These are phyloP conservation scores for Mesotaenium endlicherianum DNA, from an alignment of 139 green algal genomes.

Conservation along the genomic window DNA sequence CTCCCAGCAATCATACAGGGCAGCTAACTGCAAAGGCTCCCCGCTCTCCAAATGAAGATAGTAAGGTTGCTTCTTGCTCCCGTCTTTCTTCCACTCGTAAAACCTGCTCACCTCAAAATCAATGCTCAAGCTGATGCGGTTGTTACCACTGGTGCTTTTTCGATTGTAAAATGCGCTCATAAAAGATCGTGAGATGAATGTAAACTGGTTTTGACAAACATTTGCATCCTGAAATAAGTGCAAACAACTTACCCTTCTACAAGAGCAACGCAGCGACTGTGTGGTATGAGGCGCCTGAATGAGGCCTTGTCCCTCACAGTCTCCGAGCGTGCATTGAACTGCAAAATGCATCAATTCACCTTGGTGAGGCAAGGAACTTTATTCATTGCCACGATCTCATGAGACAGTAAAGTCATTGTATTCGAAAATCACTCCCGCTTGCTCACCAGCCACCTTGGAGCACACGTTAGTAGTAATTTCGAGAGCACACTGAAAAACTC, in stretches of 20 bases:
- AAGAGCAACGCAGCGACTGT: constrained; percentile 19
- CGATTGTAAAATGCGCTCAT: not conserved
- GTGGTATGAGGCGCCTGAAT: constrained; percentile 30
- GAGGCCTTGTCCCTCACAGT: constrained; percentile 39
- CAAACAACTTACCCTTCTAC: constrained; percentile 28
- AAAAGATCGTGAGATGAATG: too few species aligned
- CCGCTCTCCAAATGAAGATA: constrained; percentile 42
- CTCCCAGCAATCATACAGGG: constrained; percentile 32
- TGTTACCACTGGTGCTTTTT: not conserved
- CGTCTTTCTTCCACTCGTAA: constrained; percentile 53
- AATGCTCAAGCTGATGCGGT: too few species aligned
- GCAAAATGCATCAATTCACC: not conserved
- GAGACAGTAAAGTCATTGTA: not conserved
- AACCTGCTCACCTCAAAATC: constrained; percentile 17
- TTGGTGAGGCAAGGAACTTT: too few species aligned
- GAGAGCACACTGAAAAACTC: not conserved
- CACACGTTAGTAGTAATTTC: not conserved
- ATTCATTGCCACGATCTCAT: too few species aligned
- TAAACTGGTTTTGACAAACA: too few species aligned
- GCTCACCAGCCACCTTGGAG: too few species aligned
- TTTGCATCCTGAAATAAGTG: too few species aligned
- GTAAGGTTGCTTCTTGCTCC: constrained; percentile 47
- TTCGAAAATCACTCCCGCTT: too few species aligned
- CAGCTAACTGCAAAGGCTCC: constrained; percentile 27
- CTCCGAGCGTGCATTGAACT: constrained; percentile 48